These are phyloP conservation scores for Colletotrichum incanum DNA, from an alignment of 2,329 filamentous ascomycete genomes.

Conservation along the genomic window DNA sequence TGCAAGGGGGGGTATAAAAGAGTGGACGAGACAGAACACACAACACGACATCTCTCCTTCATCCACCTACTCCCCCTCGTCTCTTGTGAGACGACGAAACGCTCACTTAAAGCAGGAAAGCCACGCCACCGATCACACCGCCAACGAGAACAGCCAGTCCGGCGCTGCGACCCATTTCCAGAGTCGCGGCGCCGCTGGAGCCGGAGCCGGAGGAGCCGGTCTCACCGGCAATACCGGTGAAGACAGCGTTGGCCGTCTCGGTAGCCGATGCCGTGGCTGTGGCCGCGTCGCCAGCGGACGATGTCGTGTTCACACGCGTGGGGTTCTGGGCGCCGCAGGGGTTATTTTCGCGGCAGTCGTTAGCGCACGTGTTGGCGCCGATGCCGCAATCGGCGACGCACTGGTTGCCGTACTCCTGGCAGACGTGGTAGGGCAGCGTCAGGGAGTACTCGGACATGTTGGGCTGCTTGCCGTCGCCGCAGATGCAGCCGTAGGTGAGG, in stretches of 20 bases:
- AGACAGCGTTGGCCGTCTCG: conserved; percentile 56
- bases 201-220: conserved; percentile 36
- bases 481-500: conserved; percentile 81
- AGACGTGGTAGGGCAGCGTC: conserved; percentile 84
- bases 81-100: too few species aligned
- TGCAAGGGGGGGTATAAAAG: conserved; percentile 39
- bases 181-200: conserved; percentile 48
- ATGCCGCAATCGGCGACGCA: conserved; percentile 73
- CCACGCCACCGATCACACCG: conserved; percentile 58
- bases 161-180: conserved; percentile 56
- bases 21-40: conserved; percentile 38
- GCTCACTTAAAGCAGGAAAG: conserved; percentile 51
- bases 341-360: conserved; percentile 74
- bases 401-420: conserved; percentile 79
- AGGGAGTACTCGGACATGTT: conserved; percentile 84
- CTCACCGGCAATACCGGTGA: conserved; percentile 48
- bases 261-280: conserved; percentile 54
- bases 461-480: conserved; percentile 75
- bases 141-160: conserved; percentile 57
- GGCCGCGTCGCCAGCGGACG: conserved; percentile 60
- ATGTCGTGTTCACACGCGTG: conserved; percentile 70
- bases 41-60: background rate
- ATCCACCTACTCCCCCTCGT: too few species aligned
- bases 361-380: conserved; percentile 71
- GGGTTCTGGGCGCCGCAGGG: conserved; percentile 82